Conservation (phyloP, 2,329 filamentous ascomycete genomes). For the Lecanosticta acicola region DNA sequence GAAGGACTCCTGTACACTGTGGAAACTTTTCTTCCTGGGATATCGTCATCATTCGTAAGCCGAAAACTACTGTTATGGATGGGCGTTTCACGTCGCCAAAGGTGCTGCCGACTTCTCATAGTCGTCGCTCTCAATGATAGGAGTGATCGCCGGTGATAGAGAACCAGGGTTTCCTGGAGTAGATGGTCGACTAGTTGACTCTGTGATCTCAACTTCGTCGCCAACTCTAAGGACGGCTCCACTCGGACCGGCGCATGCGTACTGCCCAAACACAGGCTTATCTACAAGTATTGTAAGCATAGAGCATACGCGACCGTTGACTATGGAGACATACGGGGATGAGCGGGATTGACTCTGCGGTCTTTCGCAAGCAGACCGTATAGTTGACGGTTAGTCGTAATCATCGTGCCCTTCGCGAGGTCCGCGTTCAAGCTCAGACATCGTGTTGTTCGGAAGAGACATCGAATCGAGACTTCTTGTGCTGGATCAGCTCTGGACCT, state of each 20-base stretch:
- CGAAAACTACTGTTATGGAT: background rate
- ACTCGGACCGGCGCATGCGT: conserved; percentile 32
- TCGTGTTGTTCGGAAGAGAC: conserved; percentile 27
- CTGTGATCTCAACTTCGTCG: conserved; percentile 30
- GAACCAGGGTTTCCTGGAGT: conserved; percentile 34
- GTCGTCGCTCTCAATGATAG: conserved; percentile 3
- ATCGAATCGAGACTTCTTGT: conserved; percentile 31
- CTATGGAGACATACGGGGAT: conserved; percentile 22
- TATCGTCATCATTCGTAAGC: too few species aligned
- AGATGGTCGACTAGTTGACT: conserved; percentile 14
- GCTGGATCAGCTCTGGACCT: conserved; percentile 24
- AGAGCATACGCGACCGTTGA: background rate
- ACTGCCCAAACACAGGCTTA: conserved; percentile 34
- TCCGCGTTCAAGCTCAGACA: conserved; percentile 32
- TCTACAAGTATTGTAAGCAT: conserved; percentile 19
- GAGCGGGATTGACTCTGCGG: conserved; percentile 28
- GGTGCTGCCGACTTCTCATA: conserved; percentile 5
- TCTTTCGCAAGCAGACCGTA: conserved; percentile 32
- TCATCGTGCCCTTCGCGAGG: conserved; percentile 30
- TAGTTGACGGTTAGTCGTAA: conserved; percentile 29
- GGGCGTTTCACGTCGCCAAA: conserved; percentile 3
- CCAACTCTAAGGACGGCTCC: conserved; percentile 30
- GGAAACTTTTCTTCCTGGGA: background rate
- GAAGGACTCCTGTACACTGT: background rate
- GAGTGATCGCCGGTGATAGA: conserved; percentile 29